These are phyloP conservation scores for Starmera dryadoides DNA, from an alignment of 805 yeast species.

Conservation along the genomic window DNA sequence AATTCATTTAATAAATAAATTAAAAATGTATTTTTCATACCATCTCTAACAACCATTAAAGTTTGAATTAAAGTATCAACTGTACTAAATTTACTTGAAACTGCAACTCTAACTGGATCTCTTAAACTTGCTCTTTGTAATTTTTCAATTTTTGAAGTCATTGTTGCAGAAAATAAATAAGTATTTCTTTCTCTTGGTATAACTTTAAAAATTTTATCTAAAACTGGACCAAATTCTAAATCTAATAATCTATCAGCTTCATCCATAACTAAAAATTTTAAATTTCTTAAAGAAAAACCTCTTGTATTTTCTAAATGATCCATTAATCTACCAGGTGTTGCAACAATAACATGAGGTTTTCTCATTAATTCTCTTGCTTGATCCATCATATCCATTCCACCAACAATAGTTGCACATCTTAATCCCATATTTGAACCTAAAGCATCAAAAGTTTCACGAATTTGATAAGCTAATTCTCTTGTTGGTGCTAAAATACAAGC, in stretches of 20 bases:
- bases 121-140: constrained; percentile 86
- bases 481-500: constrained; percentile 87
- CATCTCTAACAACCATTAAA: constrained; percentile 86
- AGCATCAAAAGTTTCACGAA: constrained; percentile 92
- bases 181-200: constrained; percentile 83
- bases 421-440: constrained; percentile 88
- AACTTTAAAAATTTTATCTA: constrained; percentile 76
- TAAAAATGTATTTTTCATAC: constrained; percentile 82
- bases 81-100: constrained; percentile 81
- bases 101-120: constrained; percentile 88
- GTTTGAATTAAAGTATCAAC: constrained; percentile 91
- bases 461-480: constrained; percentile 79
- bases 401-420: constrained; percentile 83
- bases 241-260: constrained; percentile 95
- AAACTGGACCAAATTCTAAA: constrained; percentile 93
- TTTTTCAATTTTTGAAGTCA: constrained; percentile 92
- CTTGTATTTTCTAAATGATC: constrained; percentile 91
- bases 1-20: constrained; percentile 78
- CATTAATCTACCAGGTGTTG: constrained; percentile 91
- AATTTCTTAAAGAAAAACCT: constrained; percentile 74
- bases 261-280: constrained; percentile 86
- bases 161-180: constrained; percentile 90
- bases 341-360: constrained; percentile 90
- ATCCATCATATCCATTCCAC: constrained; percentile 98
- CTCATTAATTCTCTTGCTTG: constrained; percentile 91